Conservation (phyloP, 495 filamentous ascomycete genomes). For the Podospora conica region DNA sequence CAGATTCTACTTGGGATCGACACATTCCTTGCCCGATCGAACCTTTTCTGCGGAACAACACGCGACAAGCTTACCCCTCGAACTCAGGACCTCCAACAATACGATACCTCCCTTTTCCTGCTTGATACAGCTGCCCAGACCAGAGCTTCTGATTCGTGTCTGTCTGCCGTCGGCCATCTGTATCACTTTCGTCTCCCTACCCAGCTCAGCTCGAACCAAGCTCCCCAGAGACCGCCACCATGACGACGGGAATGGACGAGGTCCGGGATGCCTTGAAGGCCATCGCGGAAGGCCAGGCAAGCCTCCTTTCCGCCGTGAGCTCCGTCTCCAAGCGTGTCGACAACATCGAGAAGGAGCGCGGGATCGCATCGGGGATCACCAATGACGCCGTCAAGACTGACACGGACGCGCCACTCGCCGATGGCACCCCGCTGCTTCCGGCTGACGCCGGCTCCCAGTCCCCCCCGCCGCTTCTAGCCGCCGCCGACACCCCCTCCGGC, state of each 20-base stretch:
- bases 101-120: not conserved
- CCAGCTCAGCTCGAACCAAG: not conserved
- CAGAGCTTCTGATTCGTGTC: not conserved
- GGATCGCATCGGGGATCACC: not conserved
- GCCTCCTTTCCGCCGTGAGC: slow-evolving; percentile 57
- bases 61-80: not conserved
- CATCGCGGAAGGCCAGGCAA: slow-evolving; percentile 51
- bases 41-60: not conserved
- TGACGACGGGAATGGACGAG: slow-evolving; percentile 37
- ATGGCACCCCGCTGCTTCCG: slow-evolving; percentile 22
- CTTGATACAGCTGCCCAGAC: not conserved
- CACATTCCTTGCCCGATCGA: not conserved
- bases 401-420: slow-evolving; percentile 12
- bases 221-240: slow-evolving; percentile 4
- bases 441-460: slow-evolving; percentile 29
- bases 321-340: slow-evolving; percentile 53
- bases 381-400: not conserved
- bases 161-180: not conserved
- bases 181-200: not conserved
- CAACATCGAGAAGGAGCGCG: slow-evolving; percentile 20
- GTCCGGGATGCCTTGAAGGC: slow-evolving; percentile 46
- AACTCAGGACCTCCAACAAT: not conserved
- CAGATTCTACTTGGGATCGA: not conserved
- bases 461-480: slow-evolving; percentile 9
- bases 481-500: slow-evolving; percentile 19